Evolutionary conservation across 305 asterid genomes (phyloP).

Genomic region (Solanum hybrid): DNA sequence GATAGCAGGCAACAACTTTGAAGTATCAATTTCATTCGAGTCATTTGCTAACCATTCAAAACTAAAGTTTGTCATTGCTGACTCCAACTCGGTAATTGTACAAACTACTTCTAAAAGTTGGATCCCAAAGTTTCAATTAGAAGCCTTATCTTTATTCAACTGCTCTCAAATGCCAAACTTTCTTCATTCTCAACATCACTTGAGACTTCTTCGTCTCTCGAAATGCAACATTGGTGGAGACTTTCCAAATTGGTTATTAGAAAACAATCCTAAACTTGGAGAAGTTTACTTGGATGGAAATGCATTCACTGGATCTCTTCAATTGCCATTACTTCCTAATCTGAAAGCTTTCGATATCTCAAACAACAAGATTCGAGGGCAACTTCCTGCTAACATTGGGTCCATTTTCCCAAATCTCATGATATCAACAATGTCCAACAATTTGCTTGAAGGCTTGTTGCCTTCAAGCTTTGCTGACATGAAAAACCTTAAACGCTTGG

Average conservation of each 20-base stretch:
- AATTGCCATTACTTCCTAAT: neutral
- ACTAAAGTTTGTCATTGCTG: neutral
- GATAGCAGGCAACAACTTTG: neutral
- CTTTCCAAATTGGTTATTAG: slow-evolving; percentile 12
- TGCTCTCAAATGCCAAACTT: neutral
- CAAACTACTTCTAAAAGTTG: neutral
- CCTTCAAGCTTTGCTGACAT: neutral
- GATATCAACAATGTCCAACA: neutral
- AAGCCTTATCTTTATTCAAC: neutral
- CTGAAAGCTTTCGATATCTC: neutral
- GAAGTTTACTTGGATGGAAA: neutral
- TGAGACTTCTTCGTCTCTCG: neutral
- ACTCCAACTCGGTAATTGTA: neutral
- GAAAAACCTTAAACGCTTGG: neutral
- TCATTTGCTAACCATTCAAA: slow-evolving; percentile 9
- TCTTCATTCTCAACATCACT: slow-evolving; percentile 3
- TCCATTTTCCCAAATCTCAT: neutral
- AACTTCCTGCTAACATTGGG: neutral
- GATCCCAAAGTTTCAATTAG: slow-evolving; percentile 8
- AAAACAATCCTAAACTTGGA: slow-evolving; percentile 4
- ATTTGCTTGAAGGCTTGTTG: neutral
- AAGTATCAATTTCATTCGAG: neutral
- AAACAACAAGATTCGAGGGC: neutral
- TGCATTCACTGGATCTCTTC: slow-evolving; percentile 6
- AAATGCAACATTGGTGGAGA: neutral